Evolutionary conservation across 352 stramenopile species (phyloP).

Genomic region (Aphanomyces astaci): DNA sequence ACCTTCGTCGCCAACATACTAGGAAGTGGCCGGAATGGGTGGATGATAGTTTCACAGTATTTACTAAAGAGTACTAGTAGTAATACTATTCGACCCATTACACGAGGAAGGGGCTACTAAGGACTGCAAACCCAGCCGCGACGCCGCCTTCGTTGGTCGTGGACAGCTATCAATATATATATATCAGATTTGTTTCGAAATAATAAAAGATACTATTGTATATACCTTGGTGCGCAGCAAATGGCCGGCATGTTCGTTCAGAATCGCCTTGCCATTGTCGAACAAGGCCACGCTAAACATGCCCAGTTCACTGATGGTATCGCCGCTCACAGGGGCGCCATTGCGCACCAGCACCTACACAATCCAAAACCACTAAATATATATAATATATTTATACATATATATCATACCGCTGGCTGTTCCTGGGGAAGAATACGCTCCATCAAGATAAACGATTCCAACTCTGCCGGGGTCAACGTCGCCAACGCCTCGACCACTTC

Average conservation of each 20-base stretch:
- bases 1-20: too few species aligned
- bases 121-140: slow-evolving; percentile 89
- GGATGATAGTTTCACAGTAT: too few species aligned
- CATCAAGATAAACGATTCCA: slow-evolving; percentile 94
- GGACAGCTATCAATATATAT: slow-evolving; percentile 39
- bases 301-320: slow-evolving; percentile 92
- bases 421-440: slow-evolving; percentile 91
- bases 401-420: slow-evolving; percentile 42
- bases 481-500: slow-evolving; percentile 83
- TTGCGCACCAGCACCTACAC: slow-evolving; percentile 65
- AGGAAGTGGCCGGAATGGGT: too few species aligned
- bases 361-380: slow-evolving; percentile 23
- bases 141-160: slow-evolving; percentile 96
- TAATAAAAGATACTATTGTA: background rate
- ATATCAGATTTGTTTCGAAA: background rate
- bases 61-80: too few species aligned
- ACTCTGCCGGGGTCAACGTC: slow-evolving; percentile 57
- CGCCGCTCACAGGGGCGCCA: slow-evolving; percentile 54
- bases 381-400: too few species aligned
- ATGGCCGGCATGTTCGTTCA: slow-evolving; percentile 93
- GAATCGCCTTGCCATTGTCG: slow-evolving; percentile 69
- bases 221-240: slow-evolving; percentile 93
- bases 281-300: slow-evolving; percentile 90
- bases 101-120: slow-evolving; percentile 85
- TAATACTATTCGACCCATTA: too few species aligned